Evolutionary conservation across 78 protist species (phyloP), one percentile per base, ranked within the genome.

Genomic region (Dictyostelium intermedium): DNA sequence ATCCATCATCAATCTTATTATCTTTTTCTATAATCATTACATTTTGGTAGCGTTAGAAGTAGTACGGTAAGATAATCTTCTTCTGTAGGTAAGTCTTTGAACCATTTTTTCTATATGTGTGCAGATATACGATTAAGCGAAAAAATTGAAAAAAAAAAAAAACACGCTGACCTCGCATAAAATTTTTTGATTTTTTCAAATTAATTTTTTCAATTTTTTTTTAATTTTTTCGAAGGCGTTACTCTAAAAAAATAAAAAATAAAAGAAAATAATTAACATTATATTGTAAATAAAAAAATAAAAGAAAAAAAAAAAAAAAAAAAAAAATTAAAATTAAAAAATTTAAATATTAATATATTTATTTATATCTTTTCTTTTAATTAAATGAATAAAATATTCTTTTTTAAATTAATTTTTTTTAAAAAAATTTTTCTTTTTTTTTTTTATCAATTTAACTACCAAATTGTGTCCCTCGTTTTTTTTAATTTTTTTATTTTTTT

Each of bases 51-150:
- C 47, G 98, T 98, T 97, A 56, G 95, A 72, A 4, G 47, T 27
- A 23, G 98, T 97, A 94, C 87, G 85, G 97, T 97, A 97, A n/a
- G 98, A 95, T 61, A 77, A 87, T 45, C 98, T 95, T 30, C 98
- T 72, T 39, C 98, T 87, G 97, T 97, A 98, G 43, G 96, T 91
- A n/a, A 96, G 69, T 32, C 98, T 97, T 84, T 95, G 97, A 4
- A 41, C 97, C 97, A 96, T 95, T 69, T 32, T 76, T 13, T 32
- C 73, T 56, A 56, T 56, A 66, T 66, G 74, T 66, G 74, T 66
- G 30, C 32, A 39, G 30, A 23, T 37, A 73, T 34, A 34, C 43
- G 45, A 73, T 32, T 66, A 66, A 66, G 74, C 30, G 32, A 18
- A 77, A 34, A 25, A 34, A 25, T 41, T 16, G 41, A 23, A 77